Evolutionary conservation across 352 stramenopile genomes (phyloP).

Genomic region (Phytopythium delawarense): DNA sequence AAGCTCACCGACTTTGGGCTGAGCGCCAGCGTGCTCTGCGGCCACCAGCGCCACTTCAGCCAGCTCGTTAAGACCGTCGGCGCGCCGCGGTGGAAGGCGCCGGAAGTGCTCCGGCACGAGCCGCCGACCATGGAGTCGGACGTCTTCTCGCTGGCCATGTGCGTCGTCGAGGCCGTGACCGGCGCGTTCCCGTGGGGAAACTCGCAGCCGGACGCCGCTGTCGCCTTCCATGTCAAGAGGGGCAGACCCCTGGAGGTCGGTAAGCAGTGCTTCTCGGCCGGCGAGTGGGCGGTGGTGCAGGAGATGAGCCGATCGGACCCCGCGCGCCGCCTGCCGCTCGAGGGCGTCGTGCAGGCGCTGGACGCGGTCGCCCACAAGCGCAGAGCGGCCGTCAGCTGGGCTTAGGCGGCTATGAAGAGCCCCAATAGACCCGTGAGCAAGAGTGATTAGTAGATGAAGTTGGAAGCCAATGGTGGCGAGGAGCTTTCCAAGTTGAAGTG

Average conservation of each 20-base stretch:
- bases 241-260: conserved; percentile 18
- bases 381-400: background rate
- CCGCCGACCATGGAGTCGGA: conserved; percentile 18
- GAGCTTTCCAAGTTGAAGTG: background rate
- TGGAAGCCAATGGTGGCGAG: too few species aligned
- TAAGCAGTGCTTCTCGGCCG: conserved; percentile 20
- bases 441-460: background rate
- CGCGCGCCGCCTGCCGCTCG: conserved; percentile 13
- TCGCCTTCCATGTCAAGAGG: conserved; percentile 21
- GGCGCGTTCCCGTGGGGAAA: conserved; percentile 20
- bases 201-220: conserved; percentile 15
- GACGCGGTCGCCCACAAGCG: background rate
- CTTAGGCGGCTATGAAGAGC: background rate
- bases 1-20: conserved; percentile 11
- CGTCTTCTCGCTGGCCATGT: conserved; percentile 30
- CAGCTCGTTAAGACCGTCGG: conserved; percentile 4
- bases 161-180: conserved; percentile 25
- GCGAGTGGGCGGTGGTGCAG: conserved; percentile 26
- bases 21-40: background rate
- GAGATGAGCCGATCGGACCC: conserved; percentile 26
- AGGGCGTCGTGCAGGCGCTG: conserved; percentile 9
- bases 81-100: conserved; percentile 26
- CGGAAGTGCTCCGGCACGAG: conserved; percentile 15
- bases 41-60: background rate
- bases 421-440: background rate